Conservation (phyloP, 352 stramenopile species). For the Phytophthora megakarya region DNA sequence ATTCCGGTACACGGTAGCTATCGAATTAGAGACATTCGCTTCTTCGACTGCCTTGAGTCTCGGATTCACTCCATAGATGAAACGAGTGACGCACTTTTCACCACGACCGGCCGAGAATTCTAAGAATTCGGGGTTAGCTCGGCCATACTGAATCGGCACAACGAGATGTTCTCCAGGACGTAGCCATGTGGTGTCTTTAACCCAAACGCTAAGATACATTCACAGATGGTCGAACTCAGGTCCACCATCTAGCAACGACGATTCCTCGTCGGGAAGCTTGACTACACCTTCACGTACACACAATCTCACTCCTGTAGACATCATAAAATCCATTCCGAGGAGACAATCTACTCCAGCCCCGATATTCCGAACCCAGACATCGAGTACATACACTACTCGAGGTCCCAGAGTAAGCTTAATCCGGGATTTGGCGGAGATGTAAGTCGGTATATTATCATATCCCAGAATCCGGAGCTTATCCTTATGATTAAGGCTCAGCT, state of each 20-base stretch:
- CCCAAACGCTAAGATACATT: not conserved
- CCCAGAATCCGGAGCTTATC: too few relatives aligned
- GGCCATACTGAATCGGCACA: not conserved
- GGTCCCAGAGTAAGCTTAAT: conserved; percentile 1
- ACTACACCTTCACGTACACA: too few relatives aligned
- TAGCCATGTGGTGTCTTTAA: not conserved
- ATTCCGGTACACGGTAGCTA: too few relatives aligned
- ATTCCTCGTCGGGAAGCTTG: too few relatives aligned
- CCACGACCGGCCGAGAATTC: not conserved
- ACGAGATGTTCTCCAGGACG: not conserved
- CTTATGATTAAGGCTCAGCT: not conserved
- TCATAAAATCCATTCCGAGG: not conserved
- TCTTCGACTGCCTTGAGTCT: too few relatives aligned
- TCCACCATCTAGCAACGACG: not conserved
- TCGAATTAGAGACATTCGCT: too few relatives aligned
- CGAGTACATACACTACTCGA: too few relatives aligned
- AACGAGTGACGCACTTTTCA: not conserved
- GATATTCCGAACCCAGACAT: too few relatives aligned
- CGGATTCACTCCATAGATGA: not conserved
- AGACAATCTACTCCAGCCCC: not conserved
- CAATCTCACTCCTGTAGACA: too few relatives aligned
- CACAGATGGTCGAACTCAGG: not conserved
- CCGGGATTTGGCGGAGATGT: not conserved
- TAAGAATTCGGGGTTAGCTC: too few relatives aligned
- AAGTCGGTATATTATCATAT: not conserved